These are phyloP conservation scores for Russula compacta DNA, from an alignment of 768 basidiomycete genomes.

Conservation along the genomic window DNA sequence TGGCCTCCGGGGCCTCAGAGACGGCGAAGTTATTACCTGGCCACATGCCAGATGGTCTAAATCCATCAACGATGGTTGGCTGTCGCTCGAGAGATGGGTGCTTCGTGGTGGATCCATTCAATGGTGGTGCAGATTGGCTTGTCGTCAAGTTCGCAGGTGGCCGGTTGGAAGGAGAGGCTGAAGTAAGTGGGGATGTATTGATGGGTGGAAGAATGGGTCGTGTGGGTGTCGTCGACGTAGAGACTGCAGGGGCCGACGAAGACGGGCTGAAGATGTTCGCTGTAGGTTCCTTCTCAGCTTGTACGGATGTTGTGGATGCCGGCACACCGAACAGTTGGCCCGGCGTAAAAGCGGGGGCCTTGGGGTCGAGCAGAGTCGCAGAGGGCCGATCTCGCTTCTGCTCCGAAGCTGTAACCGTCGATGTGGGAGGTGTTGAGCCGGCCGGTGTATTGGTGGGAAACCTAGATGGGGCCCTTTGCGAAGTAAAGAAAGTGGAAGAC, in stretches of 20 bases:
- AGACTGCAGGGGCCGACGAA: background rate
- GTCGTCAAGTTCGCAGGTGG: background rate
- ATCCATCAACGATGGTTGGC: conserved; percentile 6
- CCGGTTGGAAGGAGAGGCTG: background rate
- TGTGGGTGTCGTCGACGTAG: conserved; percentile 5
- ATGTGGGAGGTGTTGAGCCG: conserved; percentile 6
- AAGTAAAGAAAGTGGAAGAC: background rate
- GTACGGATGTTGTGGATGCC: conserved; percentile 17
- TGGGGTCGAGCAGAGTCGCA: conserved; percentile 9
- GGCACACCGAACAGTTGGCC: conserved; percentile 8
- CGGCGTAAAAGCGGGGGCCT: conserved; percentile 19
- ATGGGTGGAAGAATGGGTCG: conserved; percentile 13
- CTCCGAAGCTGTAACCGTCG: conserved; percentile 6
- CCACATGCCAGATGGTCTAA: background rate
- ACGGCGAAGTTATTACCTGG: background rate
- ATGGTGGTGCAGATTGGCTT: conserved; percentile 7
- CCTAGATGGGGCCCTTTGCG: background rate
- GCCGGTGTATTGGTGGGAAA: background rate
- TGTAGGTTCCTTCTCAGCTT: background rate
- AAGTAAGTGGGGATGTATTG: conserved; percentile 10
- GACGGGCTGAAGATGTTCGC: background rate
- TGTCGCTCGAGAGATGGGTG: background rate
- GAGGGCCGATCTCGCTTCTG: background rate
- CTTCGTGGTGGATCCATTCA: background rate
- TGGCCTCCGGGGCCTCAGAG: background rate